Evolutionary conservation across 2,329 filamentous ascomycete species (phyloP), one percentile per base, ranked within the genome.

Genomic region (Aspergillus arachidicola): DNA sequence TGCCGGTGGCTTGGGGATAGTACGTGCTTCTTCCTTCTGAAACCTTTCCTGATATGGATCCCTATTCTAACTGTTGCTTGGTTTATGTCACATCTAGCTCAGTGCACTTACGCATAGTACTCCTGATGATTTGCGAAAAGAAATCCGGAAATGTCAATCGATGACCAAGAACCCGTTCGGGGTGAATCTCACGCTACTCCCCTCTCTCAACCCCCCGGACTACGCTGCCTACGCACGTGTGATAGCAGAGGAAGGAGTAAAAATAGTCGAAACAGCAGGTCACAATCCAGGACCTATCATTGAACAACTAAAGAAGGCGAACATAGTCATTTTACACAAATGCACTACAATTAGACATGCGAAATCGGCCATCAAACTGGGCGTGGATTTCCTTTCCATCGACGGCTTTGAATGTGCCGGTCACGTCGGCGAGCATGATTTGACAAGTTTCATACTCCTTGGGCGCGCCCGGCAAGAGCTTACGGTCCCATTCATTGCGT

Each of bases 361-460:
- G 21, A 87, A 93, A 78, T 93, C 91, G 68, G 95, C 95, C 55
- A 86, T 96, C 63, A 97, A 96, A 80, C 88, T 98, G 43, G 95
- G 95, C 67, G 95, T 97, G 5, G 95, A 99, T 79, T 98, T 99
- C 80, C 82, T 99, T 62, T 94, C 90, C 69, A 98, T 99, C 71
- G 95, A 99, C 76, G 95, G 95, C 51, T 98, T 99, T 76, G 95
- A 99, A 80, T 99, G 95, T 81, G 95, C 93, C 48, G 95, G 88
- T 16, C 83, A 85, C 64, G 83, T 84, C 16, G 83, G 83, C 61
- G 83, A 85, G 71, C 78, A 79, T 63, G 83, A 85, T 62, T 83
- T 84, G 58, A 84, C 83, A 43, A 84, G 83, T 65, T 82, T 85
- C 64, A 84, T 85, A 60, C 86, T 99, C 26, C 86, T 98, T 58